A percentile compares a stretch with the other conserved stretches of the same genome.
Evolutionary conservation across 331 rosid species (phyloP).

Genomic region (Spiraea crenata): DNA sequence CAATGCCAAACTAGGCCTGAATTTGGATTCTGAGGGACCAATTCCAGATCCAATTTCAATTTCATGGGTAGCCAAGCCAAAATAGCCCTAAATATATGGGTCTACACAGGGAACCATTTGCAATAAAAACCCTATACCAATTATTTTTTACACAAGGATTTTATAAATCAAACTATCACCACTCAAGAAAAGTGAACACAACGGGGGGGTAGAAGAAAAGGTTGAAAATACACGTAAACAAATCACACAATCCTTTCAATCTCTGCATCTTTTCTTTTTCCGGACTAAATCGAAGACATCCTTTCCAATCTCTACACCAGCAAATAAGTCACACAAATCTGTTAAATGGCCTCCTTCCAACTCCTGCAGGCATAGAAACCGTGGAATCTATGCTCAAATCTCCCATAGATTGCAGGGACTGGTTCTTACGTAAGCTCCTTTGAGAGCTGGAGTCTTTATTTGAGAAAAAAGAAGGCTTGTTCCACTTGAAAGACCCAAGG

Average conservation of each 20-base stretch:
- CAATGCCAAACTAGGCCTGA: too few relatives aligned
- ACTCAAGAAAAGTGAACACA: constrained; percentile 34
- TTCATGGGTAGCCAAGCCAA: too few relatives aligned
- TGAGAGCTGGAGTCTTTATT: constrained; percentile 50
- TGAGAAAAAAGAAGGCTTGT: constrained; percentile 60
- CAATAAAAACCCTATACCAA: too few relatives aligned
- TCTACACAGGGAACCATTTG: too few relatives aligned
- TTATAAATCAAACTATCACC: constrained; percentile 55
- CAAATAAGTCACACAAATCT: constrained; percentile 87
- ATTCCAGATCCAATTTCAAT: too few relatives aligned
- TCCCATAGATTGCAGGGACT: constrained; percentile 61
- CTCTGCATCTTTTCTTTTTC: constrained; percentile 26
- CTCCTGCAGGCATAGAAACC: constrained; percentile 64
- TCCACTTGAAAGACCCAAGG: constrained; percentile 78
- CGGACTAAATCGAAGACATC: too few relatives aligned
- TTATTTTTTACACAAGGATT: constrained; percentile 42
- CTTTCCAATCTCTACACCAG: background rate
- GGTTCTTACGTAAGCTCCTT: constrained; percentile 52
- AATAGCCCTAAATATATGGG: too few relatives aligned
- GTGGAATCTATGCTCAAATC: constrained; percentile 83
- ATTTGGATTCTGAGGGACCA: too few relatives aligned
- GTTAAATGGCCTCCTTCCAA: constrained; percentile 91
- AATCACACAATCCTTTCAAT: constrained; percentile 94
- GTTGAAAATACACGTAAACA: constrained; percentile 36
- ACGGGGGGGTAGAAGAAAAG: constrained; percentile 26